Percentiles rank a stretch among this genome's conserved stretches.
Evolutionary conservation across 371 early-diverging fungal species (phyloP).

Genomic region (Mortierella sp.): DNA sequence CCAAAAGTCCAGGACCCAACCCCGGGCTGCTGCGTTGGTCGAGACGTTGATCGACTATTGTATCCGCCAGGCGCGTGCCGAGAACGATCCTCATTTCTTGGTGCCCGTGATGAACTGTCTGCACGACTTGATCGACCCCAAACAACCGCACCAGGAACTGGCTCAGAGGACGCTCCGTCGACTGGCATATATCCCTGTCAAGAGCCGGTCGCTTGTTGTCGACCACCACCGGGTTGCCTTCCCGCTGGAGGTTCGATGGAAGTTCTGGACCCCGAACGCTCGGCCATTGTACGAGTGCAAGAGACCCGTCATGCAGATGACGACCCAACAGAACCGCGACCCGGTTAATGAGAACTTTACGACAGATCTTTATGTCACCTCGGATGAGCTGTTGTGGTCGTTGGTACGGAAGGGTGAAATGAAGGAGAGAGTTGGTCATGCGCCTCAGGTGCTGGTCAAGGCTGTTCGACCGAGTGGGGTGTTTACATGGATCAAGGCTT

Average conservation of each 20-base stretch:
- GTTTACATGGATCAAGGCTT: slow-evolving; percentile 5
- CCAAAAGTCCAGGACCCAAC: not conserved
- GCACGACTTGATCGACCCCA: not conserved
- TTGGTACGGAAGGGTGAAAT: not conserved
- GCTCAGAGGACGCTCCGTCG: not conserved
- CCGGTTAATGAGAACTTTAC: slow-evolving; percentile 16
- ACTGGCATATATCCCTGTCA: slow-evolving; percentile 6
- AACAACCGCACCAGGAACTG: not conserved
- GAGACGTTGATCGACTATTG: slow-evolving; percentile 16
- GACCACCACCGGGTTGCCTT: slow-evolving; percentile 13
- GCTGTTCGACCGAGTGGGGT: not conserved
- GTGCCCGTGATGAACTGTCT: not conserved
- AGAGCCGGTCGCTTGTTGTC: slow-evolving; percentile 3
- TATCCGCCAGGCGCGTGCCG: slow-evolving; percentile 8
- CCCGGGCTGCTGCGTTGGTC: not conserved
- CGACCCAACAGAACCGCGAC: not conserved
- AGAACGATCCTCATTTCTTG: slow-evolving; percentile 1
- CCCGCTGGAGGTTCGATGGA: not conserved
- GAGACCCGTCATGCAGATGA: slow-evolving; percentile 12
- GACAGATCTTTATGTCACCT: slow-evolving; percentile 24
- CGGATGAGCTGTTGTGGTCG: slow-evolving; percentile 24
- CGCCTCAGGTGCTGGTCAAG: not conserved
- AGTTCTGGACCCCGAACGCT: not conserved
- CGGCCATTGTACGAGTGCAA: slow-evolving; percentile 11
- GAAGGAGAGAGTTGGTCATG: not conserved